These are phyloP conservation scores for Didymellaceae sp. DNA, from an alignment of 2,329 filamentous ascomycete species.

Conservation along the genomic window DNA sequence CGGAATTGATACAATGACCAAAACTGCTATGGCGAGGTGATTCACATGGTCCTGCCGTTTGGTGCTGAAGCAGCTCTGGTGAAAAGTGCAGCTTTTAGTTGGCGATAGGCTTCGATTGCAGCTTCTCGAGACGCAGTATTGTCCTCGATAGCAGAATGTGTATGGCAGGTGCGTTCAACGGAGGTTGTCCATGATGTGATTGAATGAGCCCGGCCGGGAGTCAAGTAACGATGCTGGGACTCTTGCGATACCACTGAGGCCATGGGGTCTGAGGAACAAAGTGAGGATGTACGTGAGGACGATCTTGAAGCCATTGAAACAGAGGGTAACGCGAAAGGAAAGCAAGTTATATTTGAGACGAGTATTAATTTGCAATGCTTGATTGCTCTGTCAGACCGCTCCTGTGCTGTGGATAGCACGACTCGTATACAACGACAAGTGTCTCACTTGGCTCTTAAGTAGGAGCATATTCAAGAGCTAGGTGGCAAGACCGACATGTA, in stretches of 20 bases:
- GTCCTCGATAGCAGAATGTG: slow-evolving; percentile 17
- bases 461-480: too few relatives aligned
- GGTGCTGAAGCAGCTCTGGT: slow-evolving; percentile 40
- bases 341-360: slow-evolving; percentile 20
- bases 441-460: too few relatives aligned
- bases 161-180: slow-evolving; percentile 25
- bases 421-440: slow-evolving; percentile 1
- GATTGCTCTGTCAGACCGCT: slow-evolving; percentile 1
- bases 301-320: slow-evolving; percentile 12
- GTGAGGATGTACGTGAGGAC: slow-evolving; percentile 26
- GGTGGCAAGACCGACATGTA: too few relatives aligned
- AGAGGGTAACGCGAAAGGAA: neutral
- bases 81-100: slow-evolving; percentile 42
- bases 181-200: slow-evolving; percentile 45
- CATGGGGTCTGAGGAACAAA: slow-evolving; percentile 28
- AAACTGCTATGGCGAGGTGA: too few relatives aligned
- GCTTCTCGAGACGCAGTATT: slow-evolving; percentile 33
- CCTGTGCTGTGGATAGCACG: slow-evolving; percentile 6
- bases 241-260: slow-evolving; percentile 21
- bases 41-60: slow-evolving; percentile 2
- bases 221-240: slow-evolving; percentile 36
- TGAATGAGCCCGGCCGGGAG: slow-evolving; percentile 34
- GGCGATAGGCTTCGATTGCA: slow-evolving; percentile 44
- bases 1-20: too few relatives aligned
- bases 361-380: slow-evolving; percentile 32